Evolutionary conservation across 1,284 basidiomycete genomes (phyloP), one percentile per base, ranked within the genome.

Genomic region (Moniliophthora roreri): DNA sequence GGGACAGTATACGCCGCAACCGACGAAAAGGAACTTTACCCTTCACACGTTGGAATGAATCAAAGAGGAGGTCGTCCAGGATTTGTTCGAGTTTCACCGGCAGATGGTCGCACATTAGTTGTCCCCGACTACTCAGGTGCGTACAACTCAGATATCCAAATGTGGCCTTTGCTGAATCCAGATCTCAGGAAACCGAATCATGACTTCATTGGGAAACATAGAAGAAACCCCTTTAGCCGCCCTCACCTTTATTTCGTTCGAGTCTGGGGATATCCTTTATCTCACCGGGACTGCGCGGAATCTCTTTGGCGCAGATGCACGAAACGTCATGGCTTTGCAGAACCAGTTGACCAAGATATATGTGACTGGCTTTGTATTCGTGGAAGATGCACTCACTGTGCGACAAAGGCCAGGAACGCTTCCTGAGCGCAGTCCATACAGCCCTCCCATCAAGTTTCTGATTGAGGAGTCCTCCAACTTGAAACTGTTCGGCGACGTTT

Each of bases 161-260:
- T 16, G 45, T 44, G 35, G 34, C 41, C 53, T 49, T 51, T 36
- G 41, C 24, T 50, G 37, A 28, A n/a, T 21, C 16, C 3, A 18
- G 7, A n/a, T 23, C 24, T 20, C 55, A 84, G 83, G 84, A 1
- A 85, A 87, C 60, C 75, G 82, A 1, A 60, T 84, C 21, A 70
- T 86, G 69, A 76, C 78, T 0, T 84, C 84, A 1, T 71, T 87
- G 4, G 84, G 85, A 13, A 86, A 86, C 59, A 78, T 86, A 35
- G 80, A 84, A 58, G 74, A 70, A 4, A 81, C 80, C 0, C 76
- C 79, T 0, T 60, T 80, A 2, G 84, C 82, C 5, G 78, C 77
- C 1, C 64, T 85, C 37, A 79, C 80, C 1, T 77, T 86, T 51
- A 63, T 80, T n/a, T 73, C 76, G 13, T 87, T 84, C 60, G 66